These are phyloP conservation scores for Kodamaea sp. DNA, from an alignment of 1,139 yeast species.

Conservation along the genomic window DNA sequence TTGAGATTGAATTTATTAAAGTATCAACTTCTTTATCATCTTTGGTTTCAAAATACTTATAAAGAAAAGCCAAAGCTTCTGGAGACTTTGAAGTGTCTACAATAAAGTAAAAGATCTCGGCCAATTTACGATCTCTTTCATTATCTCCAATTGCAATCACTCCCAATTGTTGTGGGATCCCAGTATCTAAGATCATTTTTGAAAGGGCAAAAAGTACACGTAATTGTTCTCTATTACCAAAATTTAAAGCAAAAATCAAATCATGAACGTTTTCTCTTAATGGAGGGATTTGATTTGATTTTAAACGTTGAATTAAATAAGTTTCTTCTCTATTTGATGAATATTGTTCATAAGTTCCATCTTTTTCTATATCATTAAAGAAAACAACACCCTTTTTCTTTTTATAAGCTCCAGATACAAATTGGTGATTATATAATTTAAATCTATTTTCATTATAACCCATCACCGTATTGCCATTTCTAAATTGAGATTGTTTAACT, in stretches of 20 bases:
- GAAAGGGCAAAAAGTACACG: slow-evolving; percentile 47
- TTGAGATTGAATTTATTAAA: slow-evolving; percentile 22
- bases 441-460: slow-evolving; percentile 39
- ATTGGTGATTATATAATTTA: slow-evolving; percentile 29
- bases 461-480: slow-evolving; percentile 34
- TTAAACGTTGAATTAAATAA: slow-evolving; percentile 26
- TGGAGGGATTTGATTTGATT: slow-evolving; percentile 63
- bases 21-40: slow-evolving; percentile 24
- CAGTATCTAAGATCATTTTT: slow-evolving; percentile 50
- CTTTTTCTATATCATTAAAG: slow-evolving; percentile 73
- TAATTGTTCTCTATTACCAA: slow-evolving; percentile 49
- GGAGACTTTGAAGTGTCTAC: slow-evolving; percentile 27
- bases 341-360: slow-evolving; percentile 49
- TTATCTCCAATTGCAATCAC: slow-evolving; percentile 55
- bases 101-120: slow-evolving; percentile 34
- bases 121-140: slow-evolving; percentile 18
- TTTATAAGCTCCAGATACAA: slow-evolving; percentile 26
- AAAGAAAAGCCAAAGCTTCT: slow-evolving; percentile 43
- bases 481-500: slow-evolving; percentile 31
- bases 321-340: slow-evolving; percentile 41
- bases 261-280: slow-evolving; percentile 75
- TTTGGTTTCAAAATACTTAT: slow-evolving; percentile 31
- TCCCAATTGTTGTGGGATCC: slow-evolving; percentile 79
- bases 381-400: slow-evolving; percentile 52
- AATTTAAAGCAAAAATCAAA: slow-evolving; percentile 64